A percentile compares a stretch with the other conserved stretches of the same genome.
phyloP scores from a whole-genome alignment of 495 filamentous ascomycete species.

The Chaetomium cochliodes region DNA sequence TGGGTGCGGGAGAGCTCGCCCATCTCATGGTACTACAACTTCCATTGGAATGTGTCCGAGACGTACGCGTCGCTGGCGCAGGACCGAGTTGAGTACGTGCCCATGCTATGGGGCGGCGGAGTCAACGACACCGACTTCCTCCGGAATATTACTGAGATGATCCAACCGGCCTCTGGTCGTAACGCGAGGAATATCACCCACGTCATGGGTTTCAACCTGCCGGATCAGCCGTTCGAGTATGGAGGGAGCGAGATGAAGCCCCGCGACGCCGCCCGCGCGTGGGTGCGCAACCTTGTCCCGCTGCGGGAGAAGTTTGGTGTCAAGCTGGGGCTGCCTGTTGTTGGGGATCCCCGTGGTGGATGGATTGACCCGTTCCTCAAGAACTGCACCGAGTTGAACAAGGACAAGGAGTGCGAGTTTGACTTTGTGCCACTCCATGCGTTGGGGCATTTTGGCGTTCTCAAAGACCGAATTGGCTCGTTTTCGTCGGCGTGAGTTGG shows the following conservation, averaged over 20 bases:
- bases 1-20: constrained; percentile 43
- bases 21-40: constrained; percentile 74
- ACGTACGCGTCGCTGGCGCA: constrained; percentile 37
- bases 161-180: constrained; percentile 20
- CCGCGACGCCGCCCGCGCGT: constrained; percentile 51
- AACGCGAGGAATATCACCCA: constrained; percentile 52
- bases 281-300: constrained; percentile 59
- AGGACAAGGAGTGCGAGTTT: constrained; percentile 44
- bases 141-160: constrained; percentile 43
- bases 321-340: constrained; percentile 52
- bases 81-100: constrained; percentile 57
- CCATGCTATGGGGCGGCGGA: constrained; percentile 63
- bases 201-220: constrained; percentile 65
- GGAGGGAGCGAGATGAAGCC: constrained; percentile 56
- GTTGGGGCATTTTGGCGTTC: constrained; percentile 60
- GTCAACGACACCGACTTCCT: constrained; percentile 48
- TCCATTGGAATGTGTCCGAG: constrained; percentile 46
- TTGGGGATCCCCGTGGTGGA: constrained; percentile 45
- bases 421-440: constrained; percentile 68
- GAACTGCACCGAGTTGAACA: constrained; percentile 35
- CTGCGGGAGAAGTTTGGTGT: constrained; percentile 48
- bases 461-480: constrained; percentile 42
- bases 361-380: constrained; percentile 60
- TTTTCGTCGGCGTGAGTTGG: constrained; percentile 32
- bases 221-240: constrained; percentile 47